These are phyloP conservation scores for Umbelopsis vinacea DNA, from an alignment of 192 early-diverging fungal genomes.

Conservation along the genomic window DNA sequence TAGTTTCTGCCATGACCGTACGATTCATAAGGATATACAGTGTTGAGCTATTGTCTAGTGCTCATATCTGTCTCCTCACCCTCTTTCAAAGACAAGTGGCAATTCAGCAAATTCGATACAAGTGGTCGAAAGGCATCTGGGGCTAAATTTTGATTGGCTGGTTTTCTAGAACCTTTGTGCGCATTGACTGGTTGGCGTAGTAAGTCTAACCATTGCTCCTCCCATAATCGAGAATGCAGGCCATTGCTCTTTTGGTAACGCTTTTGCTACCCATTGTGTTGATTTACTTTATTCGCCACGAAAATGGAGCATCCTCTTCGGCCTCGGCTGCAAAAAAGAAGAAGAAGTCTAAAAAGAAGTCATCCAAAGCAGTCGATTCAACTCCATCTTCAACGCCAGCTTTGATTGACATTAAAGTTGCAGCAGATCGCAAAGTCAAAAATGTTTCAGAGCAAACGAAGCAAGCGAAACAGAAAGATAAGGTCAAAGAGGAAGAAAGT, in stretches of 20 bases:
- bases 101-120: too few species aligned
- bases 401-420: background rate
- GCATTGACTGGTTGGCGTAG: background rate
- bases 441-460: too few species aligned
- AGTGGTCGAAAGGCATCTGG: too few species aligned
- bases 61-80: too few species aligned
- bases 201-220: background rate
- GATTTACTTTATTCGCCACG: conserved; percentile 4
- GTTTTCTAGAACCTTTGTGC: background rate
- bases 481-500: too few species aligned
- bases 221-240: background rate
- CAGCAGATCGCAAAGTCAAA: background rate
- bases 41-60: too few species aligned
- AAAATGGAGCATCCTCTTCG: too few species aligned
- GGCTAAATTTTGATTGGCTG: background rate
- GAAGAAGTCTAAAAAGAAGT: conserved; percentile 28
- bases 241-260: conserved; percentile 28
- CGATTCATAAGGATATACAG: too few species aligned
- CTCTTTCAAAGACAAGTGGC: too few species aligned
- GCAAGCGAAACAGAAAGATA: background rate
- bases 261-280: conserved; percentile 29
- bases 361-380: background rate
- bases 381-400: conserved; percentile 1
- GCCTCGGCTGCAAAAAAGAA: conserved; percentile 18
- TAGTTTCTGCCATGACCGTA: too few species aligned